These are phyloP conservation scores for Penicillium brevicompactum DNA, from an alignment of 2,329 filamentous ascomycete species.

Conservation along the genomic window DNA sequence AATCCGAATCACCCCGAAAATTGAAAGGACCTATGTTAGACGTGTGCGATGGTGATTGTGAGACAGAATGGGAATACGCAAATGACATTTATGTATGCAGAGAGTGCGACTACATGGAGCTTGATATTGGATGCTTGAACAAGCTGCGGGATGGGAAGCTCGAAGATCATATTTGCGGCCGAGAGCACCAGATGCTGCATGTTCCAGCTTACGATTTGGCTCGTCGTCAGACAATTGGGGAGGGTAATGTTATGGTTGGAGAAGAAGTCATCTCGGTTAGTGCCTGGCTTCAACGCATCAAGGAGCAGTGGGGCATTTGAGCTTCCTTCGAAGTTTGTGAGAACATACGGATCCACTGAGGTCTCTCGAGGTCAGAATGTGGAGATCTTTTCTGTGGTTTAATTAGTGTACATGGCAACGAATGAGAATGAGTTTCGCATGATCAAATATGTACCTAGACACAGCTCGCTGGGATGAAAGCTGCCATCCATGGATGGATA, in stretches of 20 bases:
- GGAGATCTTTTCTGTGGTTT: no score
- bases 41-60: slow-evolving; percentile 12
- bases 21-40: neutral
- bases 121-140: slow-evolving; percentile 19
- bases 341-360: neutral
- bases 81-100: slow-evolving; percentile 27
- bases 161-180: slow-evolving; percentile 16
- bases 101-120: slow-evolving; percentile 23
- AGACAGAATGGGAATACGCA: slow-evolving; percentile 14
- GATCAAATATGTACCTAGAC: no score
- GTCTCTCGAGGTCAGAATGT: no score
- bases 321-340: neutral
- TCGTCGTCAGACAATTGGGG: slow-evolving; percentile 14
- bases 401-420: no score
- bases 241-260: slow-evolving; percentile 23
- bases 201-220: slow-evolving; percentile 23
- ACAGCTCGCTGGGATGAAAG: no score
- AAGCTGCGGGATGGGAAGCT: slow-evolving; percentile 12
- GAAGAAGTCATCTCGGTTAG: slow-evolving; percentile 17
- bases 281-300: slow-evolving; percentile 20
- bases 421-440: no score
- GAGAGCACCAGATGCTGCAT: slow-evolving; percentile 26
- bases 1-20: neutral
- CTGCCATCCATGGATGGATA: no score
- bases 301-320: slow-evolving; percentile 11